Evolutionary conservation across 2,329 filamentous ascomycete genomes (phyloP).

Genomic region (Penicillium rolfsii): DNA sequence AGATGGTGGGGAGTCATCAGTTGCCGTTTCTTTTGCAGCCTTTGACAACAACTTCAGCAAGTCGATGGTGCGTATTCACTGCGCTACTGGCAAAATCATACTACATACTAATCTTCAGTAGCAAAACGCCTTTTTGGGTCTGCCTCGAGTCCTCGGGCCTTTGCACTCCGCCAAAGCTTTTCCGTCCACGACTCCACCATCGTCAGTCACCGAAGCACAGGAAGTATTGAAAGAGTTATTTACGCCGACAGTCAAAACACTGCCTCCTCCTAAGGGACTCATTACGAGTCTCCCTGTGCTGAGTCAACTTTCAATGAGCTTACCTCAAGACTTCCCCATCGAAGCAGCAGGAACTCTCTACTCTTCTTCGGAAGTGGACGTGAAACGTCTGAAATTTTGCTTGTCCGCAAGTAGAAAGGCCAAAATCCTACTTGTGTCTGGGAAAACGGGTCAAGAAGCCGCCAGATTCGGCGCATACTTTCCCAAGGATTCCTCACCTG

Average conservation of each 20-base stretch:
- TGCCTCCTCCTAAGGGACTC: not conserved
- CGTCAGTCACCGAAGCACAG: not conserved
- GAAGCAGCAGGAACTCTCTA: not conserved
- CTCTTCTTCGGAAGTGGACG: not conserved
- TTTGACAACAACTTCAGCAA: not conserved
- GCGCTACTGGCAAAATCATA: not conserved
- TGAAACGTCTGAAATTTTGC: not conserved
- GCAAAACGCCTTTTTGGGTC: not conserved
- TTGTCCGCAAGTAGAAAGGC: not conserved
- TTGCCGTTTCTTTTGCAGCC: not conserved
- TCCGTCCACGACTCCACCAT: not conserved
- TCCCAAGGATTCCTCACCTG: not conserved
- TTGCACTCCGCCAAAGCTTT: not conserved
- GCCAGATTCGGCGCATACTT: not conserved
- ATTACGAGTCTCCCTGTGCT: not conserved
- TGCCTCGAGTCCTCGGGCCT: not conserved
- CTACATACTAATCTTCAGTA: not conserved
- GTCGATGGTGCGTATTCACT: not conserved
- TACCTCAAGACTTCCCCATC: slow-evolving; percentile 1
- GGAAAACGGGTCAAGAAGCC: not conserved
- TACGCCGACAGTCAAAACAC: not conserved
- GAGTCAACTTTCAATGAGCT: slow-evolving; percentile 3
- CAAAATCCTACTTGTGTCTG: not conserved
- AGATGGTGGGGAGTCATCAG: not conserved
- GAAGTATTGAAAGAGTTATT: not conserved